phyloP scores from a whole-genome alignment of 1,284 basidiomycete genomes.

The Ganoderma resinaceum region DNA sequence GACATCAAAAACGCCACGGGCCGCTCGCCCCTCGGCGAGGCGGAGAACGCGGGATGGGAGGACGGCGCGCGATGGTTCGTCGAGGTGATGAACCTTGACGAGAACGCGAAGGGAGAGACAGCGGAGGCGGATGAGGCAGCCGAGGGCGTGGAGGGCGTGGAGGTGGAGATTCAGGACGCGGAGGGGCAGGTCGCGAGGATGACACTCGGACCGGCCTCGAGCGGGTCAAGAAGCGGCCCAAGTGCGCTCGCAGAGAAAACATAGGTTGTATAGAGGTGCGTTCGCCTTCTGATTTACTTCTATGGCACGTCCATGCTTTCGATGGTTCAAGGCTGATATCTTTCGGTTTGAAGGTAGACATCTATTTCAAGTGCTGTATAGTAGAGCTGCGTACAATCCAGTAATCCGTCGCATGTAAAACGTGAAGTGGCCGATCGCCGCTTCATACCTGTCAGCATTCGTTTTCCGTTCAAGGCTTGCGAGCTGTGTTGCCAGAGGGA shows the following conservation, averaged over 20 bases:
- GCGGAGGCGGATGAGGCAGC: slow-evolving; percentile 32
- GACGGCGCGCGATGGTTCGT: slow-evolving; percentile 84
- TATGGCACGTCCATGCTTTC: background rate
- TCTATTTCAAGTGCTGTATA: background rate
- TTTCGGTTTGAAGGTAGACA: background rate
- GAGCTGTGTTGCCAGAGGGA: background rate
- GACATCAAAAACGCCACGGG: slow-evolving; percentile 78
- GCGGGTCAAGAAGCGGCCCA: background rate
- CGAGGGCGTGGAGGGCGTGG: slow-evolving; percentile 47
- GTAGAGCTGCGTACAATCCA: background rate
- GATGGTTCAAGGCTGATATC: background rate
- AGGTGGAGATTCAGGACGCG: slow-evolving; percentile 44
- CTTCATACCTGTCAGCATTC: background rate
- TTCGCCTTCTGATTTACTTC: background rate
- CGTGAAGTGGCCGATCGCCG: background rate
- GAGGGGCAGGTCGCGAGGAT: slow-evolving; percentile 14
- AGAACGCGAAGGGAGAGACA: slow-evolving; percentile 48
- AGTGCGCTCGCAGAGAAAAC: background rate
- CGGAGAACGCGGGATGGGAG: slow-evolving; percentile 78
- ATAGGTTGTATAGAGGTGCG: background rate
- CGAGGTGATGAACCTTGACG: slow-evolving; percentile 73
- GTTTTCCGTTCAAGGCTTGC: background rate
- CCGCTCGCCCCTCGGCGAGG: slow-evolving; percentile 75
- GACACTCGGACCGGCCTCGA: slow-evolving; percentile 2
- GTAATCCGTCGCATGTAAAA: background rate